Evolutionary conservation across 495 filamentous ascomycete genomes (phyloP).

Genomic region (Endocarpon pusillum): DNA sequence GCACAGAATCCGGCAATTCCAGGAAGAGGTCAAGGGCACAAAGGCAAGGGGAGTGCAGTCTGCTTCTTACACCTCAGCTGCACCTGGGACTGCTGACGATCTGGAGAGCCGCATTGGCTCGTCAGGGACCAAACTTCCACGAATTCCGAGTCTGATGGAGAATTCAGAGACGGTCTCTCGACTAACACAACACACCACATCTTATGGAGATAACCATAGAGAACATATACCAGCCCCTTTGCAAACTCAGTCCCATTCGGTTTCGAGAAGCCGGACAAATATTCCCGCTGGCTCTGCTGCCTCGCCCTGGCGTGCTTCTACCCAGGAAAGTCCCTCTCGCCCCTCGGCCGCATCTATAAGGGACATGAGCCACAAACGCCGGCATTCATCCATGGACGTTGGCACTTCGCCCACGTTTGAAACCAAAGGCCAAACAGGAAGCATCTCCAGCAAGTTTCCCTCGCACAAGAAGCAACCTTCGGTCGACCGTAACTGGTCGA

Average conservation of each 20-base stretch:
- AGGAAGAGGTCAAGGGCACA: slow-evolving; percentile 54
- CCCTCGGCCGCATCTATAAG: slow-evolving; percentile 75
- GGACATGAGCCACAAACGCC: slow-evolving; percentile 66
- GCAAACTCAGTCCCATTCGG: slow-evolving; percentile 12
- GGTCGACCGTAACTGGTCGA: slow-evolving; percentile 81
- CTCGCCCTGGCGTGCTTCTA: slow-evolving; percentile 12
- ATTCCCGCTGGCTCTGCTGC: slow-evolving; percentile 3
- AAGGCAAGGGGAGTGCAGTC: slow-evolving; percentile 17
- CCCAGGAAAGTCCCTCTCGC: slow-evolving; percentile 37
- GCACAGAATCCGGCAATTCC: slow-evolving; percentile 79
- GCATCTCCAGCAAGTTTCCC: slow-evolving; percentile 4
- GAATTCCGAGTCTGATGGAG: slow-evolving; percentile 40
- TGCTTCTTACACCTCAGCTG: slow-evolving; percentile 17
- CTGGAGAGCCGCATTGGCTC: slow-evolving; percentile 23
- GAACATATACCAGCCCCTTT: slow-evolving; percentile 18
- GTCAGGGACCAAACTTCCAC: slow-evolving; percentile 35
- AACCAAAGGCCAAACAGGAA: slow-evolving; percentile 9
- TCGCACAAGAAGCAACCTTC: slow-evolving; percentile 68
- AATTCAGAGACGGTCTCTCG: slow-evolving; percentile 15
- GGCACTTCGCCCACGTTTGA: slow-evolving; percentile 22
- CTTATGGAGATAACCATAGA: too few species aligned
- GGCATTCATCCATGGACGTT: slow-evolving; percentile 73
- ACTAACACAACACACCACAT: too few species aligned
- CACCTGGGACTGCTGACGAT: slow-evolving; percentile 18
- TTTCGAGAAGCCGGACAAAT: neutral